Evolutionary conservation across 306 rosid species (phyloP).

Genomic region (Glycine latifolia): DNA sequence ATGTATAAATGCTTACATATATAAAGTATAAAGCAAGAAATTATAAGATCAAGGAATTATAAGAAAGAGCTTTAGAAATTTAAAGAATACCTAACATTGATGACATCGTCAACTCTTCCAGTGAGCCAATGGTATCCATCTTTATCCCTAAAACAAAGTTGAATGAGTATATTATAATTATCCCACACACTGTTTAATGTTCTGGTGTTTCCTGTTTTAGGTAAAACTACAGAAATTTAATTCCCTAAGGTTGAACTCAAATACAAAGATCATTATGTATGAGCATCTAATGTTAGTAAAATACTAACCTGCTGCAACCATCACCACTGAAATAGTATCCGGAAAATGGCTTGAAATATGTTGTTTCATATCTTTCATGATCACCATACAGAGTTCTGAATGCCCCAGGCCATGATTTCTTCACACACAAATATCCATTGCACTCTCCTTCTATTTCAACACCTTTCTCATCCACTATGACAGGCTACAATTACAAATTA

Average conservation of each 20-base stretch:
- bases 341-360: conserved; percentile 95
- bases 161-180: conserved; percentile 44
- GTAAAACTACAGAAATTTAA: conserved; percentile 23
- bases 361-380: conserved; percentile 96
- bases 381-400: conserved; percentile 96
- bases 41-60: conserved; percentile 9
- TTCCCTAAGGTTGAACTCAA: conserved; percentile 16
- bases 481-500: conserved; percentile 65
- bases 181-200: conserved; percentile 31
- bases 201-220: background rate
- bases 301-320: conserved; percentile 88
- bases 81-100: conserved; percentile 85
- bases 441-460: conserved; percentile 93
- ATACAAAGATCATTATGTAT: conserved; percentile 24
- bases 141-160: conserved; percentile 80
- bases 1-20: conserved; percentile 26
- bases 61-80: conserved; percentile 8
- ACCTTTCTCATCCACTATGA: conserved; percentile 94
- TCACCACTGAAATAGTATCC: conserved; percentile 98
- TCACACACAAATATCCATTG: conserved; percentile 90
- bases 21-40: background rate
- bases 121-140: conserved; percentile 99
- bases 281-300: conserved; percentile 33
- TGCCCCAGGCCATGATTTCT: conserved; percentile 97
- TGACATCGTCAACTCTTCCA: conserved; percentile 99